These are phyloP conservation scores for Lecanosticta acicola DNA, from an alignment of 2,329 filamentous ascomycete species.

Conservation along the genomic window DNA sequence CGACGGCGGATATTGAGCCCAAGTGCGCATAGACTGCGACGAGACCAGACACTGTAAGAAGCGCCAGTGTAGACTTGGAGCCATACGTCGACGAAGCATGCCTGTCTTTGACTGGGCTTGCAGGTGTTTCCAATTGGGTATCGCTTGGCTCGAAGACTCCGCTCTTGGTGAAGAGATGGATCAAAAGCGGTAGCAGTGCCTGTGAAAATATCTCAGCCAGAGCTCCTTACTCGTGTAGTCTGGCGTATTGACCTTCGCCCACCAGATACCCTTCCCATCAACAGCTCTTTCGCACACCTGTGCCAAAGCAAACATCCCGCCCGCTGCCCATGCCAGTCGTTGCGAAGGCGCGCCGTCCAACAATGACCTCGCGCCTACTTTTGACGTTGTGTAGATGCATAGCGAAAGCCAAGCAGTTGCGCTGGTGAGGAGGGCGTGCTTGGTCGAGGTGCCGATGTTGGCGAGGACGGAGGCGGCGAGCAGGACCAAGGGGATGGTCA, in stretches of 20 bases:
- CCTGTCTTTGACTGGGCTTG: slow-evolving; percentile 15
- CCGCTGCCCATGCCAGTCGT: slow-evolving; percentile 36
- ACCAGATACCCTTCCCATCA: slow-evolving; percentile 41
- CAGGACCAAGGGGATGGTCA: slow-evolving; percentile 31
- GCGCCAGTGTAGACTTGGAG: slow-evolving; percentile 28
- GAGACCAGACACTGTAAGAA: slow-evolving; percentile 34
- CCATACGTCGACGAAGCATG: slow-evolving; percentile 15
- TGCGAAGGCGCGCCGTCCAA: slow-evolving; percentile 23
- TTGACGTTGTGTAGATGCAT: slow-evolving; percentile 33
- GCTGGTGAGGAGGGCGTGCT: slow-evolving; percentile 36
- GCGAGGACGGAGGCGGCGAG: slow-evolving; percentile 28
- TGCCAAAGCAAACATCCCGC: slow-evolving; percentile 38
- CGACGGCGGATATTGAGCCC: slow-evolving; percentile 32
- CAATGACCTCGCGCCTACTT: slow-evolving; percentile 26
- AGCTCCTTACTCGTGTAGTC: slow-evolving; percentile 7
- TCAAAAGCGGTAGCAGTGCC: slow-evolving; percentile 26
- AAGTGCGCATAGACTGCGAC: slow-evolving; percentile 33
- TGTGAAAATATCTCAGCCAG: slow-evolving; percentile 24
- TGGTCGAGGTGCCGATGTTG: slow-evolving; percentile 12
- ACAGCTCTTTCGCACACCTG: slow-evolving; percentile 42
- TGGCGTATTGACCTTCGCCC: slow-evolving; percentile 38
- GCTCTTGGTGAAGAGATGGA: slow-evolving; percentile 18
- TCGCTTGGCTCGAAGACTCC: slow-evolving; percentile 15
- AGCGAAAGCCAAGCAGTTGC: slow-evolving; percentile 40
- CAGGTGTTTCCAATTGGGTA: slow-evolving; percentile 1